These are phyloP conservation scores for Tylopilus sp. DNA, from an alignment of 768 basidiomycete genomes.

Conservation along the genomic window DNA sequence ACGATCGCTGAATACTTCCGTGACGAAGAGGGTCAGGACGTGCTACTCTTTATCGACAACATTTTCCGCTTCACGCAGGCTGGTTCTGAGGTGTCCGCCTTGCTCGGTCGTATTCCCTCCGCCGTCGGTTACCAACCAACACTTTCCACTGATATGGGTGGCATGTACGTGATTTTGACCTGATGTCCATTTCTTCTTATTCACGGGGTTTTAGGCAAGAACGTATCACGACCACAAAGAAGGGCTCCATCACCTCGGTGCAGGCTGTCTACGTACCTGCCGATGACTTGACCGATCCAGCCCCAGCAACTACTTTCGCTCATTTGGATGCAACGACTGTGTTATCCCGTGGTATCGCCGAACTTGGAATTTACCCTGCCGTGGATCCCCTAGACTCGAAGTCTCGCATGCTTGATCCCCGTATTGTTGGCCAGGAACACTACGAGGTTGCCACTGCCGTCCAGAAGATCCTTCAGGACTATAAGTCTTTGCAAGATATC, in stretches of 20 bases:
- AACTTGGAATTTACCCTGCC: slow-evolving; percentile 99
- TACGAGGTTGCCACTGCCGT: slow-evolving; percentile 95
- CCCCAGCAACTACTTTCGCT: slow-evolving; percentile 98
- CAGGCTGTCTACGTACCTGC: slow-evolving; percentile 99
- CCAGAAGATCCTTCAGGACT: slow-evolving; percentile 96
- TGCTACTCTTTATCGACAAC: slow-evolving; percentile 99
- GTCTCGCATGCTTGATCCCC: slow-evolving; percentile 99
- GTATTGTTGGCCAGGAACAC: slow-evolving; percentile 94
- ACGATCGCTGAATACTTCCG: slow-evolving; percentile 99
- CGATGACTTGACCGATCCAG: slow-evolving; percentile 99
- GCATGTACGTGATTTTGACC: slow-evolving; percentile 73
- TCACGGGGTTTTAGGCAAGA: slow-evolving; percentile 69
- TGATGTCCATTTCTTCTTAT: background rate
- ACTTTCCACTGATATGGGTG: slow-evolving; percentile 99
- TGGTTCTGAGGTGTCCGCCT: slow-evolving; percentile 99
- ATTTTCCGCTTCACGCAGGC: slow-evolving; percentile 99
- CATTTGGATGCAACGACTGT: slow-evolving; percentile 99
- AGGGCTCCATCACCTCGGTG: slow-evolving; percentile 99
- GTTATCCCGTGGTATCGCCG: slow-evolving; percentile 97
- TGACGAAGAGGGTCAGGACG: slow-evolving; percentile 99
- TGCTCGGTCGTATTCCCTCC: slow-evolving; percentile 99
- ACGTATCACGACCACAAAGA: slow-evolving; percentile 99
- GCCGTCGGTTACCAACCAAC: slow-evolving; percentile 99
- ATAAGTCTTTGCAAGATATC: slow-evolving; percentile 98
- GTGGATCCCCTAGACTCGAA: slow-evolving; percentile 99